Base-by-base conservation (phyloP, 768 basidiomycete species). In the Amanita jacksonii region DNA sequence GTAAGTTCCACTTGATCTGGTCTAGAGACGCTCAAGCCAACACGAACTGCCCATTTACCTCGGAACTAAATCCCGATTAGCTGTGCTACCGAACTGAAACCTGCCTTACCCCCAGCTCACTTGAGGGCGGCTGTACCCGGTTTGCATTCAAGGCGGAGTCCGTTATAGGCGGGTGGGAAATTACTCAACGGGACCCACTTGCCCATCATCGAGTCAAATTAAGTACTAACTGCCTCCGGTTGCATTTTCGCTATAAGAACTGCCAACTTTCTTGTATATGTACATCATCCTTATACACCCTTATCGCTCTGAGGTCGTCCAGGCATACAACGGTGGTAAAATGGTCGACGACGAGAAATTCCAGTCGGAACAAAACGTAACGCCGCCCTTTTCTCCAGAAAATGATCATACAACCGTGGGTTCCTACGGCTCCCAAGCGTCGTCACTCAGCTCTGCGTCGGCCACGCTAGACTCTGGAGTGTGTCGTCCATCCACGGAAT, bases 281-380 rank as follows among this genome's bases (percentile, higher is more conserved):
- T 33, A 8, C 23, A 5, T 22, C 22, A 12, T 27, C 19, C 15
- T 16, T 35, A 3, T 27, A 22, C 33, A 22, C 20, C 23, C 36
- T 12, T 36, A 6, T n/a, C 6, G 24, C 27, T 4, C 36, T 15
- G 20, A 19, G 25, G 9, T 23, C 20, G 19, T 28, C 31, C 28
- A 28, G 18, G 4, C 41, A n/a, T 15, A 34, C 10, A 6, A 34
- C n/a, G 16, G 33, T n/a, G 7, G 16, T 6, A 36, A 15, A 27
- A 45, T 45, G 44, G 9, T 36, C 12, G 44, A 45, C 36, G n/a
- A 16, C 9, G 44, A 45, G 20, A 45, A 45, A 38, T 35, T 18
- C 35, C 28, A 30, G 5, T 30, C 27, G 25, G 28, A 2, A 18
- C 44, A 45, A 22, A 23, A 25, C 28, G 18, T 19, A 9, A 16